phyloP scores from a whole-genome alignment of 75 land plant species.

The Isoetes taiwanensis region DNA sequence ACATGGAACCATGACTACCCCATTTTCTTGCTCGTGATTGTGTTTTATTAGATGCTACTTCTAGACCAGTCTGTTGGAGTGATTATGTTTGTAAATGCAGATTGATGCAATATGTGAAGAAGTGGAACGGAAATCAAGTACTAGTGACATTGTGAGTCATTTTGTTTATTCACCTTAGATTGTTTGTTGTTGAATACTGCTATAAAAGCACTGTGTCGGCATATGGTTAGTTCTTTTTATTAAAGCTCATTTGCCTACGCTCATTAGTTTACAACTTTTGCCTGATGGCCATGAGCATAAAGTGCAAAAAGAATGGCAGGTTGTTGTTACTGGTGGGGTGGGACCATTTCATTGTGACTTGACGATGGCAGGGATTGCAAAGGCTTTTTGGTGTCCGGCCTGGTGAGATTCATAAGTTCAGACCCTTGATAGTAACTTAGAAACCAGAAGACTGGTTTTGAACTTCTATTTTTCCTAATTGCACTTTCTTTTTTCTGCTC shows the following conservation, averaged over 20 bases:
- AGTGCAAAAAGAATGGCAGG: too few species aligned
- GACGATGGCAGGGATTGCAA: conserved; percentile 73
- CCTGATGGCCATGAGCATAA: not conserved
- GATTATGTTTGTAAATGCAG: conserved; percentile 23
- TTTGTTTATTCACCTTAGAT: too few species aligned
- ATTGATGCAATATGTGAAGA: conserved; percentile 88
- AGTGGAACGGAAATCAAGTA: conserved; percentile 44
- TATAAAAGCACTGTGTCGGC: not conserved
- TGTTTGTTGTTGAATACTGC: not conserved
- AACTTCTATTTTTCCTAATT: not conserved
- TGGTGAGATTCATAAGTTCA: conserved; percentile 31
- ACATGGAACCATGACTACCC: too few species aligned
- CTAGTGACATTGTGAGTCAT: conserved; percentile 54
- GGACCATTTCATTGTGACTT: conserved; percentile 85
- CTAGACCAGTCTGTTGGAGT: not conserved
- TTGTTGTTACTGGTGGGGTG: conserved; percentile 72
- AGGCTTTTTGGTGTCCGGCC: conserved; percentile 90
- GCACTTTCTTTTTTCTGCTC: not conserved
- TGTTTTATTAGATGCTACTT: not conserved
- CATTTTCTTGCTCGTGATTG: not conserved
- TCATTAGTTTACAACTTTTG: not conserved
- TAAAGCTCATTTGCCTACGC: not conserved
- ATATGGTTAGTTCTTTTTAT: not conserved
- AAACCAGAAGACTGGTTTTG: not conserved
- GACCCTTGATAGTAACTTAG: not conserved